A percentile compares a stretch with the other conserved stretches of the same genome.
Evolutionary conservation across 75 land plant genomes (phyloP).

Genomic region (Cupressus sempervirens): DNA sequence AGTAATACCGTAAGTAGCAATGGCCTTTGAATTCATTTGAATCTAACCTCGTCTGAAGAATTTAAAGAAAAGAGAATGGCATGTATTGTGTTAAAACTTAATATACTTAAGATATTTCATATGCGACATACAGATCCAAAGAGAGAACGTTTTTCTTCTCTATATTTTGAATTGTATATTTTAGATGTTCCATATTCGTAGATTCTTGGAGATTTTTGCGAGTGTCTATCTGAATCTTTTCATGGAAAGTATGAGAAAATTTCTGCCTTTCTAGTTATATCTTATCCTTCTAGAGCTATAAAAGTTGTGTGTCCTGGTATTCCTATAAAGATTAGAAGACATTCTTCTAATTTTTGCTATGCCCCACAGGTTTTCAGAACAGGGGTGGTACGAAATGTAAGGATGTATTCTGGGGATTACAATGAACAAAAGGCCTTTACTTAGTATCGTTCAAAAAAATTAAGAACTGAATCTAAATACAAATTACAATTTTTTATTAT

Average conservation of each 20-base stretch:
- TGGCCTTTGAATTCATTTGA: neutral
- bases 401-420: too few relatives aligned
- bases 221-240: neutral
- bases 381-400: too few relatives aligned
- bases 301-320: too few relatives aligned
- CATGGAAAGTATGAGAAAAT: neutral
- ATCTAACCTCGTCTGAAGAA: neutral
- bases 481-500: too few relatives aligned
- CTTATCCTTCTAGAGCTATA: too few relatives aligned
- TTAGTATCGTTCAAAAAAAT: too few relatives aligned
- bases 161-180: neutral
- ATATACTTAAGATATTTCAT: conserved; percentile 44
- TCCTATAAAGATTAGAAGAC: too few relatives aligned
- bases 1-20: conserved; percentile 45
- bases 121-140: conserved; percentile 67
- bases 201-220: neutral
- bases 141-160: conserved; percentile 12
- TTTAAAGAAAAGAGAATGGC: conserved; percentile 8
- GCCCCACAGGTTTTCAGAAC: too few relatives aligned
- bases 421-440: too few relatives aligned
- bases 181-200: neutral
- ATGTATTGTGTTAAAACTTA: conserved; percentile 64
- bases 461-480: too few relatives aligned
- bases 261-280: too few relatives aligned
- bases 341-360: too few relatives aligned